Conservation (phyloP, 345 rosid genomes). For the Xanthoceras sorbifolium region DNA sequence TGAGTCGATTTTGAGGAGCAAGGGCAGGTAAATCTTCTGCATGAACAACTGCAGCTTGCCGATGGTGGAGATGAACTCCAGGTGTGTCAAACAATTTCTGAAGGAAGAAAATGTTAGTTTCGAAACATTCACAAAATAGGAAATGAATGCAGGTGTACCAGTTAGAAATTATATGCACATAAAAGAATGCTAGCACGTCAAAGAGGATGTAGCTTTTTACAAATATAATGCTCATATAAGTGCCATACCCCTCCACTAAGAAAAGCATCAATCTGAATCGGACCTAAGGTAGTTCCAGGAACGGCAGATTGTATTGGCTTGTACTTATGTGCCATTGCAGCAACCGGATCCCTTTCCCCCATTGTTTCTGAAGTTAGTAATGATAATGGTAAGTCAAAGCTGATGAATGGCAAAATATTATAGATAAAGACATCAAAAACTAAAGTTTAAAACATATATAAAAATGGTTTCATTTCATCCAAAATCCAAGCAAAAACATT, state of each 20-base stretch:
- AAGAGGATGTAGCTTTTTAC: slow-evolving; percentile 1
- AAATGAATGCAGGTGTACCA: neutral
- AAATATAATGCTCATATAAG: slow-evolving; percentile 19
- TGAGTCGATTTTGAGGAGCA: slow-evolving; percentile 92
- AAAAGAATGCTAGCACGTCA: slow-evolving; percentile 7
- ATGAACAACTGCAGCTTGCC: slow-evolving; percentile 93
- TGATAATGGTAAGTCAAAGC: neutral
- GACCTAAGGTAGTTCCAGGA: slow-evolving; percentile 96
- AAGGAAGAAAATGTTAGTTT: slow-evolving; percentile 15
- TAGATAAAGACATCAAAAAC: neutral
- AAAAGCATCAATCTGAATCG: slow-evolving; percentile 90
- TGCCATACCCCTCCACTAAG: slow-evolving; percentile 83
- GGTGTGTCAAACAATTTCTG: slow-evolving; percentile 93
- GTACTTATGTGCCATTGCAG: slow-evolving; percentile 85
- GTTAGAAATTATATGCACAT: too few relatives aligned
- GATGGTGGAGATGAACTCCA: slow-evolving; percentile 94
- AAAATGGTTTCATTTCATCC: too few relatives aligned
- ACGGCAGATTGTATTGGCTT: slow-evolving; percentile 96
- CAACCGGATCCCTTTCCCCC: slow-evolving; percentile 87
- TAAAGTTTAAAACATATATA: neutral
- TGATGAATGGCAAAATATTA: neutral
- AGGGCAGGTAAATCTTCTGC: slow-evolving; percentile 88
- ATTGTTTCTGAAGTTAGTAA: slow-evolving; percentile 53
- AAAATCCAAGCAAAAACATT: neutral
- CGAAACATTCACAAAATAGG: neutral